These are phyloP conservation scores for Phytophthora citrophthora DNA, from an alignment of 352 stramenopile genomes.

Conservation along the genomic window DNA sequence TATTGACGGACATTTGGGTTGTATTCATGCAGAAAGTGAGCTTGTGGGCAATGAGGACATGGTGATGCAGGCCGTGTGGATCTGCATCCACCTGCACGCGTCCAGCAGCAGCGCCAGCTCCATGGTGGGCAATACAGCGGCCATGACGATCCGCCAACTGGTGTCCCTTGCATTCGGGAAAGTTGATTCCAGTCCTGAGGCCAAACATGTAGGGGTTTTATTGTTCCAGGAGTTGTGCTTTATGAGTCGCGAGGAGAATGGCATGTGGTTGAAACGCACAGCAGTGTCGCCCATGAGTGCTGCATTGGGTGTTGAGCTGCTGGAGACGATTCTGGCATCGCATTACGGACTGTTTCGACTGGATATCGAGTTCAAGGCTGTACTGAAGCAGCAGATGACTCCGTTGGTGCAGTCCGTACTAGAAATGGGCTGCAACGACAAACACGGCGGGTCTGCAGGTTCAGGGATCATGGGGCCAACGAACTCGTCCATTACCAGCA, in stretches of 20 bases:
- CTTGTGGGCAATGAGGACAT: slow-evolving; percentile 84
- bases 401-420: slow-evolving; percentile 75
- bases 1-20: slow-evolving; percentile 15
- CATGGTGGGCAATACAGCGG: slow-evolving; percentile 85
- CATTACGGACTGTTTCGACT: slow-evolving; percentile 71
- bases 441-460: slow-evolving; percentile 34
- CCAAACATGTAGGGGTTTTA: slow-evolving; percentile 83
- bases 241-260: slow-evolving; percentile 85
- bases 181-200: slow-evolving; percentile 66
- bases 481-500: slow-evolving; percentile 45
- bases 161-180: slow-evolving; percentile 89
- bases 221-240: slow-evolving; percentile 90
- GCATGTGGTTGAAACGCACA: slow-evolving; percentile 86
- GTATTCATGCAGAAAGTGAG: slow-evolving; percentile 38
- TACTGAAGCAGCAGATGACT: slow-evolving; percentile 85
- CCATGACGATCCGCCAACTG: slow-evolving; percentile 89
- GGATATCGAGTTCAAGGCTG: slow-evolving; percentile 75
- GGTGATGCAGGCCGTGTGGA: slow-evolving; percentile 89
- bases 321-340: slow-evolving; percentile 76
- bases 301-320: slow-evolving; percentile 76
- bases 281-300: slow-evolving; percentile 78
- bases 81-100: slow-evolving; percentile 84
- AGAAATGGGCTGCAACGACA: slow-evolving; percentile 69
- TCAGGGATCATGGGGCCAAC: slow-evolving; percentile 41
- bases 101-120: slow-evolving; percentile 76